These are phyloP conservation scores for Backusella morwellensis DNA, from an alignment of 192 early-diverging fungal species.

Conservation along the genomic window DNA sequence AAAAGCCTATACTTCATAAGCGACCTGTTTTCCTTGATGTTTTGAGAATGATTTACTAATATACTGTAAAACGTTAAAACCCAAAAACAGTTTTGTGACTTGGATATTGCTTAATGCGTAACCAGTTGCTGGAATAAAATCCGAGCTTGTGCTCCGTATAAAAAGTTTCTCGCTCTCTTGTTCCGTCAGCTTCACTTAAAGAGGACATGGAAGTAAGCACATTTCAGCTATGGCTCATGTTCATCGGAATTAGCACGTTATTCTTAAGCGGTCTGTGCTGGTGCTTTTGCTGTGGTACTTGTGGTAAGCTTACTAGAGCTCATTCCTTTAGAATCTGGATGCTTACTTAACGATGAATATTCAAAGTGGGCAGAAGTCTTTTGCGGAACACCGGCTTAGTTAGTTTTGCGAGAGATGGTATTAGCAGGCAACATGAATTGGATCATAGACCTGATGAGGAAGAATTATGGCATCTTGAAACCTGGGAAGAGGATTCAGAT, in stretches of 20 bases:
- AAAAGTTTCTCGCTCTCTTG: no score
- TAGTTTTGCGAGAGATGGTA: neutral
- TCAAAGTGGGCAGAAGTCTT: conserved; percentile 15
- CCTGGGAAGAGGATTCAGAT: conserved; percentile 1
- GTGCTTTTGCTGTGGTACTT: conserved; percentile 32
- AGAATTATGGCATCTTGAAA: conserved; percentile 6
- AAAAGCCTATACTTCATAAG: no score
- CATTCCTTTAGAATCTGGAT: neutral
- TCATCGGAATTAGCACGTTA: neutral
- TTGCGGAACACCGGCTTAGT: conserved; percentile 9
- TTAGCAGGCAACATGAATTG: neutral
- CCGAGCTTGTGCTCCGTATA: no score
- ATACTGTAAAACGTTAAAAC: no score
- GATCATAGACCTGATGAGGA: conserved; percentile 10
- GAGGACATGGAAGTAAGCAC: conserved; percentile 6
- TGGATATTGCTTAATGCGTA: no score
- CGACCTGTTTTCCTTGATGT: no score
- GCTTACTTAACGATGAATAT: neutral
- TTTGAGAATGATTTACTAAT: no score
- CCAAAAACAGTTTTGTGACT: no score
- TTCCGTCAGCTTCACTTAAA: neutral
- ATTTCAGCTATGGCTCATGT: conserved; percentile 10
- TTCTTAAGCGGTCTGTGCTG: conserved; percentile 24
- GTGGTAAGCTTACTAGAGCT: conserved; percentile 7
- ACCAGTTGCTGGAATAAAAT: no score